These are phyloP conservation scores for Blastocystis sp. DNA, from an alignment of 352 stramenopile genomes.

Conservation along the genomic window DNA sequence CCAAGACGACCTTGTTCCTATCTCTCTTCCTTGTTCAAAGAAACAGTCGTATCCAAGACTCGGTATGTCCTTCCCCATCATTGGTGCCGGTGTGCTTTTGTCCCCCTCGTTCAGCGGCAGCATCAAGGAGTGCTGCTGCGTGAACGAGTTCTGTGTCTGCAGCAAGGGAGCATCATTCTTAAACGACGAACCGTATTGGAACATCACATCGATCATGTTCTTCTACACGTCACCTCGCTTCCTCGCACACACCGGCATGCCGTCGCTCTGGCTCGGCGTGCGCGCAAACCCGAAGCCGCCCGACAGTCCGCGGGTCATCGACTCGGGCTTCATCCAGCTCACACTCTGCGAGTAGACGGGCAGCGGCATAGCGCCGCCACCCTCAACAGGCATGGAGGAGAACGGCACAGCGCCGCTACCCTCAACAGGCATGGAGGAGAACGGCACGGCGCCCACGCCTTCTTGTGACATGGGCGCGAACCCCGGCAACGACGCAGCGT, in stretches of 20 bases:
- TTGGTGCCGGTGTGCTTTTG: background rate
- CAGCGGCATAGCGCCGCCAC: background rate
- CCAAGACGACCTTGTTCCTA: background rate
- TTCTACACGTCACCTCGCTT: background rate
- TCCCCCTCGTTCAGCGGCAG: too few species aligned
- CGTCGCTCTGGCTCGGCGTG: background rate
- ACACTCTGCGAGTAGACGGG: background rate
- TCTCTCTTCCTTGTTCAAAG: conserved; percentile 42
- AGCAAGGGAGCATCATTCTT: background rate
- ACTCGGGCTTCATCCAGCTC: background rate
- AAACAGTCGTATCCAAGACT: conserved; percentile 41
- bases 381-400: background rate
- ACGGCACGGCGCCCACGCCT: background rate
- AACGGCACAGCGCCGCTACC: background rate
- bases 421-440: background rate
- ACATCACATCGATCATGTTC: background rate
- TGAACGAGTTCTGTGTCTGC: background rate
- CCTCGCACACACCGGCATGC: background rate
- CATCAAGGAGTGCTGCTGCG: background rate
- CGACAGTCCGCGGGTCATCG: background rate
- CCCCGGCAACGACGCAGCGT: too few species aligned
- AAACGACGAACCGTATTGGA: background rate
- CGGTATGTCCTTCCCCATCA: conserved; percentile 11
- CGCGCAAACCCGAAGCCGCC: background rate
- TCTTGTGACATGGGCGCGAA: background rate